Evolutionary conservation across 139 green algal species (phyloP), one percentile per base, ranked within the genome.

Genomic region (Chlorella sp.): DNA sequence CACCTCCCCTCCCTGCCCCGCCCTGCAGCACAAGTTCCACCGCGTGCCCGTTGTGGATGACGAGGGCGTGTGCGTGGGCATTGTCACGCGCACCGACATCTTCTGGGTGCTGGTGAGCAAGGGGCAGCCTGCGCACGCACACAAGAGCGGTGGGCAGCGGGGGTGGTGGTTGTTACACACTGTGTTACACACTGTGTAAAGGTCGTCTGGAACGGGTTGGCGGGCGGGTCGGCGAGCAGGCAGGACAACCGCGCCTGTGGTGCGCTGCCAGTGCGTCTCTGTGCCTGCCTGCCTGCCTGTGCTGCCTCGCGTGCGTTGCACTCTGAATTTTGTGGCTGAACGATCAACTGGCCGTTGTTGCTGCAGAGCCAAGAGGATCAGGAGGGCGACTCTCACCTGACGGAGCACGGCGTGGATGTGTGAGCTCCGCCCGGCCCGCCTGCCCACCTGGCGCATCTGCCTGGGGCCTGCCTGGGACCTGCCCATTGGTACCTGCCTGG

Each of bases 11-110:
- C 4, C 32, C 12, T 40, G 12, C 48, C 16, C 30, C 11, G 0
- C 78, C 48, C 71, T 39, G 32, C 71, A 94, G 88, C 78, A 93
- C 75, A 94, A 94, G 85, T 79, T 95, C n/a, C 91, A 95, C 60
- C 88, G 93, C 48, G 90, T 95, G 66, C 93, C 93, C 4, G 80
- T 95, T 0, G 91, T 95, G 36, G 91, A 93, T n/a, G 37, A 90
- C 36, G 57, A 81, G 40, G 84, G 73, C 16, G 81, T 77, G 34
- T 87, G 89, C 34, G 40, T 93, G 24, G 93, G 93, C 76, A 95
- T 95, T 26, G 89, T 95, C 15, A 95, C 93, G 16, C 81, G 93
- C 37, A 93, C 91, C 34, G 93, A 95, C 90, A 92, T 95, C 60
- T 95, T 95, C 81, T 88, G 77, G 68, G 93, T 92, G 34, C 82